These are phyloP conservation scores for Diaporthe capsici DNA, from an alignment of 2,329 filamentous ascomycete genomes.

Conservation along the genomic window DNA sequence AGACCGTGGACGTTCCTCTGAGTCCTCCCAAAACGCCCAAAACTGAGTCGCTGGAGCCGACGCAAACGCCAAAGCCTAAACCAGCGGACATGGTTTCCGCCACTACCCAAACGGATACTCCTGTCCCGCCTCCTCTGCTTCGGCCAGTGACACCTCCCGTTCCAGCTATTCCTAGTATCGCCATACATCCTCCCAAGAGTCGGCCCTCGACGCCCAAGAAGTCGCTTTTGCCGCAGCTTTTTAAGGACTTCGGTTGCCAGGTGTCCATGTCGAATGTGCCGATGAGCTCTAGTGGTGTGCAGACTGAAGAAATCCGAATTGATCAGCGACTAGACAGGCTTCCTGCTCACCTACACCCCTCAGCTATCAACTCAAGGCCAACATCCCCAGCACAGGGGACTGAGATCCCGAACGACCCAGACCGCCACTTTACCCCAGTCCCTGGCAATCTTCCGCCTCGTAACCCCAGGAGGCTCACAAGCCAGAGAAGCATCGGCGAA, in stretches of 20 bases:
- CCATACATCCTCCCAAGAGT: conserved; percentile 89
- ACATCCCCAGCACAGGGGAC: conserved; percentile 62
- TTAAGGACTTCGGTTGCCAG: conserved; percentile 87
- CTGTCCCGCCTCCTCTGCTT: conserved; percentile 54
- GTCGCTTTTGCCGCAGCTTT: conserved; percentile 82
- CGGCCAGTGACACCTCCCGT: conserved; percentile 49
- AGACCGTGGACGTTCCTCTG: conserved; percentile 73
- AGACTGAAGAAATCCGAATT: conserved; percentile 92
- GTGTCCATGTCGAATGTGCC: conserved; percentile 70
- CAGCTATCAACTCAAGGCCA: conserved; percentile 76
- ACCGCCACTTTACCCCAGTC: conserved; percentile 63
- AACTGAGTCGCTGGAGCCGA: conserved; percentile 58
- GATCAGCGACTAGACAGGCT: conserved; percentile 83
- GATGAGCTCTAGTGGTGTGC: conserved; percentile 71
- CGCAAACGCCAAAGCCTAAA: conserved; percentile 54
- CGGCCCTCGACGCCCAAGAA: conserved; percentile 84
- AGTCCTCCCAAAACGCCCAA: conserved; percentile 77
- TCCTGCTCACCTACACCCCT: conserved; percentile 84
- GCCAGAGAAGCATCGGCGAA: conserved; percentile 62
- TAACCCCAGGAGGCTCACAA: conserved; percentile 70
- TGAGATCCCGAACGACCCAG: conserved; percentile 49
- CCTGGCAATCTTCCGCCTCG: conserved; percentile 70
- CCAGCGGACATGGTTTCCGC: conserved; percentile 63
- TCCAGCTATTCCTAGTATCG: conserved; percentile 84
- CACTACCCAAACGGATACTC: conserved; percentile 74